Percentiles rank a stretch among this genome's conserved stretches.
These are phyloP conservation scores for Trichoderma sp. DNA, from an alignment of 2,329 filamentous ascomycete species.

Conservation along the genomic window DNA sequence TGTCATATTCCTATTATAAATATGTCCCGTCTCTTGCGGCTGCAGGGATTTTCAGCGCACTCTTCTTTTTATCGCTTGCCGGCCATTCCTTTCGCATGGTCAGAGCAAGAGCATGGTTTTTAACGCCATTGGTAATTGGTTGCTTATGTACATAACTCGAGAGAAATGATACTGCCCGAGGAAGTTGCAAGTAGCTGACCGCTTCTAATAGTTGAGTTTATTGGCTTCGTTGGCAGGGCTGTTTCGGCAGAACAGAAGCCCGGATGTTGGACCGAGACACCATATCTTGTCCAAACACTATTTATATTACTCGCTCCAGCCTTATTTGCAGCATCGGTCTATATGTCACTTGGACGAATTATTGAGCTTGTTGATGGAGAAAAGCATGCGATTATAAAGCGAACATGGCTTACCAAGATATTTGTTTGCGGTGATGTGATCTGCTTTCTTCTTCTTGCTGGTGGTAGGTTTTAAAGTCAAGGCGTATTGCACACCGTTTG, in stretches of 20 bases:
- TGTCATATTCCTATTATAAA: background rate
- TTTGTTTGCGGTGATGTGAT: background rate
- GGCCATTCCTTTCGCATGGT: background rate
- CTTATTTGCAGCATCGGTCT: background rate
- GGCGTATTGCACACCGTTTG: background rate
- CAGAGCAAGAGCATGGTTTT: background rate
- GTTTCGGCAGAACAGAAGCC: background rate
- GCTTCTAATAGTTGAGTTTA: background rate
- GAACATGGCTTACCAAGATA: background rate
- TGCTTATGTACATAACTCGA: background rate
- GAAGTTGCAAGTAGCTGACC: background rate
- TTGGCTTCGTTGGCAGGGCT: background rate
- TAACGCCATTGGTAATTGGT: background rate
- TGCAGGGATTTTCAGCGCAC: background rate
- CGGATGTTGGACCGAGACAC: background rate
- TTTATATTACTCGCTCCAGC: background rate
- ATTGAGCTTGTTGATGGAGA: background rate
- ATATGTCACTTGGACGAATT: background rate
- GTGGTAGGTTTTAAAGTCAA: background rate
- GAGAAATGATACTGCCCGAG: background rate
- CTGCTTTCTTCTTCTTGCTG: background rate
- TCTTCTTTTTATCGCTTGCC: background rate
- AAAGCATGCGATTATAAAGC: background rate
- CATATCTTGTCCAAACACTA: background rate
- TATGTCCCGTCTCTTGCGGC: background rate